Conservation (phyloP, 106 monocot species). For the Dendrobium huoshanense region DNA sequence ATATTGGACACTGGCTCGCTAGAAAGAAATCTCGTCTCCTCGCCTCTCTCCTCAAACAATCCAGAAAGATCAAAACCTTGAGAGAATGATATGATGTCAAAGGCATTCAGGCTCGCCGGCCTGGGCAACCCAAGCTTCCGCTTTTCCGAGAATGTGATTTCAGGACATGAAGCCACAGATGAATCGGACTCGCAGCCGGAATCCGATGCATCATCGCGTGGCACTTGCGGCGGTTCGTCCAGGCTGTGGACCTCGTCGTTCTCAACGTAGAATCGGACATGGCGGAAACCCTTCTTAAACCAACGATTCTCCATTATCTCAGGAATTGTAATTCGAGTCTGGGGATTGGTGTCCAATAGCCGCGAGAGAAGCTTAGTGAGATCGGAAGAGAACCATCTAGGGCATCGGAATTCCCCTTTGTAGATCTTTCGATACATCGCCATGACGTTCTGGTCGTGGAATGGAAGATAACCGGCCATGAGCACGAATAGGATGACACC, state of each 20-base stretch:
- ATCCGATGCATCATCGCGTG: constrained; percentile 2
- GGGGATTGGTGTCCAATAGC: constrained; percentile 31
- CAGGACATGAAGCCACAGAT: constrained; percentile 9
- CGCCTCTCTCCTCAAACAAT: constrained; percentile 16
- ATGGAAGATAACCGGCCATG: constrained; percentile 45
- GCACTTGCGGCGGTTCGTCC: not conserved
- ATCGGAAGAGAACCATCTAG: constrained; percentile 39
- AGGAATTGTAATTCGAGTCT: constrained; percentile 31
- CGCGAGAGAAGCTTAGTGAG: constrained; percentile 21
- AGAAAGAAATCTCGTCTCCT: constrained; percentile 12
- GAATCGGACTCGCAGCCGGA: constrained; percentile 28
- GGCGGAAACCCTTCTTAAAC: constrained; percentile 47
- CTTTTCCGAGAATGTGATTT: not conserved
- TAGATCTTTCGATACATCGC: constrained; percentile 39
- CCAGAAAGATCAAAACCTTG: constrained; percentile 11
- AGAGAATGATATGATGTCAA: constrained; percentile 19
- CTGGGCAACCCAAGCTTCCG: constrained; percentile 4
- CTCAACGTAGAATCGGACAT: constrained; percentile 38
- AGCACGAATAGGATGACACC: constrained; percentile 41
- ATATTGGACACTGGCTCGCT: constrained; percentile 8
- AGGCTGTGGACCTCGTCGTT: constrained; percentile 30
- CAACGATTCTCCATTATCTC: constrained; percentile 46
- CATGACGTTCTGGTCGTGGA: constrained; percentile 39
- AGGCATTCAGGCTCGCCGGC: constrained; percentile 16
- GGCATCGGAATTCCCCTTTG: constrained; percentile 43